These are phyloP conservation scores for Colletotrichum noveboracense DNA, from an alignment of 2,329 filamentous ascomycete genomes.

Conservation along the genomic window DNA sequence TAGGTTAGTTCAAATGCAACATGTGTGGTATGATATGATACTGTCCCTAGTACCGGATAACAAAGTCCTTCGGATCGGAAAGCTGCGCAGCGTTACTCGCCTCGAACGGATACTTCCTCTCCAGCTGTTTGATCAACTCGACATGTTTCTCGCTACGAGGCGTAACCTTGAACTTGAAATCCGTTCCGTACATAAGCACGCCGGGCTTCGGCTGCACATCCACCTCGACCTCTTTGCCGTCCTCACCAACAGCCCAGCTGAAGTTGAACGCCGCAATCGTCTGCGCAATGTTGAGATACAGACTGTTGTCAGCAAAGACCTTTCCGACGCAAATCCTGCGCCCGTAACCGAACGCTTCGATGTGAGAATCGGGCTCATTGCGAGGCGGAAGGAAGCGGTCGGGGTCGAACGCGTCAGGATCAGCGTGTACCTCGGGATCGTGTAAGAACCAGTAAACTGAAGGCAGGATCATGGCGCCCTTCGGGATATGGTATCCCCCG, in stretches of 20 bases:
- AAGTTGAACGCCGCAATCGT: conserved; percentile 47
- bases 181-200: background rate
- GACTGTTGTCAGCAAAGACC: conserved; percentile 32
- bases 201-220: conserved; percentile 13
- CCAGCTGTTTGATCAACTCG: background rate
- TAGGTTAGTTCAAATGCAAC: too few relatives aligned
- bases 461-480: conserved; percentile 24
- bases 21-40: background rate
- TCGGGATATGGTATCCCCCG: conserved; percentile 7
- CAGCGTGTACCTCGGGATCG: conserved; percentile 69
- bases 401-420: conserved; percentile 37
- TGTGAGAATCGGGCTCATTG: conserved; percentile 31
- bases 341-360: conserved; percentile 38
- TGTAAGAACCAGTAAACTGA: conserved; percentile 52
- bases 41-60: background rate
- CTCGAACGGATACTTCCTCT: conserved; percentile 2
- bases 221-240: conserved; percentile 23
- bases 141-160: conserved; percentile 6
- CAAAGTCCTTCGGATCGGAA: background rate
- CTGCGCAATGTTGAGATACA: conserved; percentile 37
- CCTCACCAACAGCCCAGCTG: conserved; percentile 35
- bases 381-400: conserved; percentile 34
- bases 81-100: background rate
- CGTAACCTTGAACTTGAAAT: conserved; percentile 3
- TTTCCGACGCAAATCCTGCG: conserved; percentile 39